Evolutionary conservation across 2,329 filamentous ascomycete species (phyloP).

Genomic region (Diaporthe capsici): DNA sequence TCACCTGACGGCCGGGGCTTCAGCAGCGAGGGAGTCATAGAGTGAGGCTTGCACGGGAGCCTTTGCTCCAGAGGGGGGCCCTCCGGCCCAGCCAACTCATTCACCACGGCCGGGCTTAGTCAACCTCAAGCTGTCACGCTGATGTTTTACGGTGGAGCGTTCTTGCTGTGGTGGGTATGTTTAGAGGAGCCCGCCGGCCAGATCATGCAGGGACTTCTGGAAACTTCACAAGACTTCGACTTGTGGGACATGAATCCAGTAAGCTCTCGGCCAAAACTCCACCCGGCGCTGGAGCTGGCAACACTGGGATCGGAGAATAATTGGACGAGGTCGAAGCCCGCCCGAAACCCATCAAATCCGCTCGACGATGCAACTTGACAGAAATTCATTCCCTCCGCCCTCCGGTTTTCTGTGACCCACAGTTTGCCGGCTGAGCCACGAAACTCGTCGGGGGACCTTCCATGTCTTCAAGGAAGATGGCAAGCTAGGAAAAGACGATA

Average conservation of each 20-base stretch:
- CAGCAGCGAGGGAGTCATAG: not conserved
- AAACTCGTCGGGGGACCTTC: not conserved
- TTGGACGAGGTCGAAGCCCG: constrained; percentile 24
- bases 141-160: constrained; percentile 15
- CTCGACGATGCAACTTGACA: constrained; percentile 10
- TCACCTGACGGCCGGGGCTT: constrained; percentile 1
- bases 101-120: not conserved
- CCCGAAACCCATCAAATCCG: constrained; percentile 15
- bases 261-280: constrained; percentile 8
- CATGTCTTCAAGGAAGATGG: not conserved
- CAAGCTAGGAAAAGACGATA: not conserved
- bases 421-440: constrained; percentile 19
- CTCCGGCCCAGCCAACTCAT: not conserved
- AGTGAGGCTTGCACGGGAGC: not conserved
- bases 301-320: constrained; percentile 13
- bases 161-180: constrained; percentile 13
- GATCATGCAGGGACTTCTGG: constrained; percentile 31
- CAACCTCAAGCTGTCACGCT: constrained; percentile 27
- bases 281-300: constrained; percentile 11
- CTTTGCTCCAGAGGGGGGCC: not conserved
- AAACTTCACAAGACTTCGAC: constrained; percentile 22
- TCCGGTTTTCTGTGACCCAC: not conserved
- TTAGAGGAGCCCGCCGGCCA: not conserved
- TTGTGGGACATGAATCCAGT: constrained; percentile 15
- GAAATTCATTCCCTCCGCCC: not conserved